These are phyloP conservation scores for Erodium trifolium DNA, from an alignment of 441 rosid genomes.

Conservation along the genomic window DNA sequence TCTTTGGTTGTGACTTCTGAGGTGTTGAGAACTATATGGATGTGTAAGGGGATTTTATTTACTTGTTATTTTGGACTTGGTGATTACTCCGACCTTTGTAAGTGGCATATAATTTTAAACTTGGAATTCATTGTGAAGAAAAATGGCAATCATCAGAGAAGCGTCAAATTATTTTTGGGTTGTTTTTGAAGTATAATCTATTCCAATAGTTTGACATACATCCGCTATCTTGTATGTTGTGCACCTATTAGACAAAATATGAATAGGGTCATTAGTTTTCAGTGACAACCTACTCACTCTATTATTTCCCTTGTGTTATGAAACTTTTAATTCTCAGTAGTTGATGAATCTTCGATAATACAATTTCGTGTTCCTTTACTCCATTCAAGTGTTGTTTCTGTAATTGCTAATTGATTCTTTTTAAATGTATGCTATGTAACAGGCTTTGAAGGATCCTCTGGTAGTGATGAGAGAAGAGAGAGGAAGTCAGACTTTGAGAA, in stretches of 20 bases:
- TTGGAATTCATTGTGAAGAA: background rate
- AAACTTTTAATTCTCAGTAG: slow-evolving; percentile 2
- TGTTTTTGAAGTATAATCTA: background rate
- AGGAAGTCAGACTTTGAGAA: slow-evolving; percentile 91
- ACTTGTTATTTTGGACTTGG: background rate
- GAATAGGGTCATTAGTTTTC: background rate
- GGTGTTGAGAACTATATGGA: background rate
- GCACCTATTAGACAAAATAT: slow-evolving; percentile 3
- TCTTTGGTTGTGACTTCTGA: background rate
- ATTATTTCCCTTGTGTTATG: background rate
- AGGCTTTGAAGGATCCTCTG: slow-evolving; percentile 85
- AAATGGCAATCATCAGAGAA: background rate
- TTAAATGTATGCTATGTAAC: slow-evolving; percentile 16
- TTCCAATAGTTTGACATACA: background rate
- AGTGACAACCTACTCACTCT: background rate
- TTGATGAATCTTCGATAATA: background rate
- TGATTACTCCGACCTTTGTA: too few species aligned
- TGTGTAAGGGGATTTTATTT: background rate
- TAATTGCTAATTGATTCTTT: background rate
- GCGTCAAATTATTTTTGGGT: background rate
- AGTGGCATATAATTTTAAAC: background rate
- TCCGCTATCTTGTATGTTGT: background rate
- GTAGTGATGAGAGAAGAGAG: slow-evolving; percentile 92
- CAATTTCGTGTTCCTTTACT: background rate
- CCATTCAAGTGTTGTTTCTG: slow-evolving; percentile 1